A percentile compares a stretch with the other conserved stretches of the same genome.
These are phyloP conservation scores for Venturia effusa DNA, from an alignment of 2,329 filamentous ascomycete species.

Conservation along the genomic window DNA sequence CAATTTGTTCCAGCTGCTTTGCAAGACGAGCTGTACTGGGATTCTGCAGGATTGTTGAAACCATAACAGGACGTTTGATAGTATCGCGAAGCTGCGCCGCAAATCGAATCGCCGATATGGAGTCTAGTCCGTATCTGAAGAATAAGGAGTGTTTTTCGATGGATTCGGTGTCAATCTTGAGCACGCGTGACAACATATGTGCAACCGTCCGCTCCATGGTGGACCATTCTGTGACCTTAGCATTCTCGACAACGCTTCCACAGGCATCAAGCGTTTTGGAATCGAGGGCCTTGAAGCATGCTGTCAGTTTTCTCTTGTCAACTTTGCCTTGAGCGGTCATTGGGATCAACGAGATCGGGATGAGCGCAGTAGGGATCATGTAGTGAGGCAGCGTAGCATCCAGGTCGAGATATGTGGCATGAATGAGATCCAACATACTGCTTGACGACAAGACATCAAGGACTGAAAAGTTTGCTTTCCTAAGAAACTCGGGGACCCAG, in stretches of 20 bases:
- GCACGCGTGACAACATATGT: slow-evolving; percentile 39
- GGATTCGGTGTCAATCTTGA: slow-evolving; percentile 33
- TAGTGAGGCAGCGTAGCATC: slow-evolving; percentile 56
- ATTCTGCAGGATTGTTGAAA: slow-evolving; percentile 10
- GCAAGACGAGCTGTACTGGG: slow-evolving; percentile 9
- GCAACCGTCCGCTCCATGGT: slow-evolving; percentile 47
- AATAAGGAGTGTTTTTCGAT: slow-evolving; percentile 61
- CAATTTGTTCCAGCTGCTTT: neutral
- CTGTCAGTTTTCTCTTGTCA: slow-evolving; percentile 46
- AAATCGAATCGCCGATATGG: slow-evolving; percentile 66
- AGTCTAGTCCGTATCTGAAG: slow-evolving; percentile 70
- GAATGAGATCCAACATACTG: slow-evolving; percentile 12
- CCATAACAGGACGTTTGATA: neutral
- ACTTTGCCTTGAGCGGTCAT: slow-evolving; percentile 66
- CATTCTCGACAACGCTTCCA: slow-evolving; percentile 22
- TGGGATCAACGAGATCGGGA: slow-evolving; percentile 61
- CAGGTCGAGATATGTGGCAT: slow-evolving; percentile 28
- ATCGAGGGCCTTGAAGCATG: slow-evolving; percentile 37
- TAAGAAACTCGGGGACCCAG: slow-evolving; percentile 42
- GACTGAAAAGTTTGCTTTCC: slow-evolving; percentile 19
- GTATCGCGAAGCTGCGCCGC: slow-evolving; percentile 43
- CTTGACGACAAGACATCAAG: slow-evolving; percentile 26
- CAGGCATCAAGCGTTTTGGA: slow-evolving; percentile 34
- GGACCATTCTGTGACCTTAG: slow-evolving; percentile 37
- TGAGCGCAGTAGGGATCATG: slow-evolving; percentile 66